Percentiles rank a stretch among this genome's conserved stretches.
Evolutionary conservation across 2,329 filamentous ascomycete genomes (phyloP).

Genomic region (Ophiosphaerella herpotricha): DNA sequence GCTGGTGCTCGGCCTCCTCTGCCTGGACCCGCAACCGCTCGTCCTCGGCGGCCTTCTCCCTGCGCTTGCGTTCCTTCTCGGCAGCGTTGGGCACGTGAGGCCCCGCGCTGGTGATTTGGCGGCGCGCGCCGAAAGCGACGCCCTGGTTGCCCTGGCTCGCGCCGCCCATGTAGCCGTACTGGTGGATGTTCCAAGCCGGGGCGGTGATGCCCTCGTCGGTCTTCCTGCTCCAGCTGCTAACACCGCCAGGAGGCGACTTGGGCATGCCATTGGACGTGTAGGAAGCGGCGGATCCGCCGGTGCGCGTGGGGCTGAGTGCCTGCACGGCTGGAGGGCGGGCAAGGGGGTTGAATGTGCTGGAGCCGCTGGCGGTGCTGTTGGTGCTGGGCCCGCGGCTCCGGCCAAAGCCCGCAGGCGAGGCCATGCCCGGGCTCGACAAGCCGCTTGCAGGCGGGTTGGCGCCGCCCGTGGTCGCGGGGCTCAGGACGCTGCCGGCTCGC

Average conservation of each 20-base stretch:
- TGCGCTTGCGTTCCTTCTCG: constrained; percentile 76
- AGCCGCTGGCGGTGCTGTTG: constrained; percentile 45
- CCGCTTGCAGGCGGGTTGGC: constrained; percentile 4
- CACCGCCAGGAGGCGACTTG: constrained; percentile 55
- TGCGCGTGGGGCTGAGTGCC: constrained; percentile 53
- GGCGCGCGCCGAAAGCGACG: constrained; percentile 85
- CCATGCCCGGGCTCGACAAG: constrained; percentile 28
- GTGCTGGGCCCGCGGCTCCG: constrained; percentile 54
- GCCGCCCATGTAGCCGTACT: constrained; percentile 96
- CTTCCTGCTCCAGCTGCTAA: constrained; percentile 90
- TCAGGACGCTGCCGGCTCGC: constrained; percentile 53
- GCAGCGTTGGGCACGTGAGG: constrained; percentile 79
- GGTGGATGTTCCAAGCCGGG: constrained; percentile 97
- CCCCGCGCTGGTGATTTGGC: constrained; percentile 85
- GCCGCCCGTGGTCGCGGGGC: constrained; percentile 40
- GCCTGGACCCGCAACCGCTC: constrained; percentile 55
- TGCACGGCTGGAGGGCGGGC: constrained; percentile 34
- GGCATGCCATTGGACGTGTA: constrained; percentile 55
- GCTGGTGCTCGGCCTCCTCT: constrained; percentile 58
- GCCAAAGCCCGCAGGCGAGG: constrained; percentile 32
- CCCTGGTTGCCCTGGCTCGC: constrained; percentile 95
- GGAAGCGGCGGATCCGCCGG: constrained; percentile 63
- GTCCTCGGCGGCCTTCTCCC: constrained; percentile 61
- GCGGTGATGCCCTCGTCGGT: constrained; percentile 78
- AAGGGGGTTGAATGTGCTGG: constrained; percentile 53